Base-by-base conservation (phyloP, 805 yeast genomes). In the Ogataea ganodermae region DNA sequence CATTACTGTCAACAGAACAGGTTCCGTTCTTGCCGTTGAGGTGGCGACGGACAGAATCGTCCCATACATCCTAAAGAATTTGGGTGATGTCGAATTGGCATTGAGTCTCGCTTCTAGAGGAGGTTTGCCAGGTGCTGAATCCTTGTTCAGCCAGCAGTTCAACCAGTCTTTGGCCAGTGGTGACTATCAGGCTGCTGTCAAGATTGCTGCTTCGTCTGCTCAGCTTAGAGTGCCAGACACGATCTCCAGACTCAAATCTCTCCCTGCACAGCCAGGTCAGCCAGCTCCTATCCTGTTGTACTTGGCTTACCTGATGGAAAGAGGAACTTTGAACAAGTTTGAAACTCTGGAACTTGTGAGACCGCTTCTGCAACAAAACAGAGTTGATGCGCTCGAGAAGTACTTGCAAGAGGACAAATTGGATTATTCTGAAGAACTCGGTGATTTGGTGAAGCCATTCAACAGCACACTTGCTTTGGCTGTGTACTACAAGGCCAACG, bases 61-160 rank as follows among this genome's bases (percentile, higher is more conserved):
- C 52, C 96, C 96, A 44, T 95, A 95, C 67, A 84, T 94, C 42
- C 76, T 94, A 65, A 83, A 84, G 61, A 89, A 88, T 66, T 77
- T 94, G 52, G 83, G 92, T 45, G 92, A 94, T 64, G 89, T 92
- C 26, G 78, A 85, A 18, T 75, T 94, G 60, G 99, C 97, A 3
- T 75, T 94, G 51, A 76, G 89, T 9, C 79, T 94, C 55, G 95
- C 98, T 22, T 81, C 96, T 3, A 86, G 98, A 69, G 97, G 97
- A 63, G 96, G 96, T 1, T 80, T 94, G 62, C 94, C 96, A 35
- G 99, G 99, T 56, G 99, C 98, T 41, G 99, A 94, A 67, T 84
- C 83, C 61, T 76, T 94, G 53, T 91, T 94, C 70, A 72, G 78
- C 50, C 96, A 90, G 70, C 98, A 92, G 71, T 94, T 94, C 72